Conservation (phyloP, 225 moss, liverwort and hornwort genomes). For the Marchantia polymorpha region DNA sequence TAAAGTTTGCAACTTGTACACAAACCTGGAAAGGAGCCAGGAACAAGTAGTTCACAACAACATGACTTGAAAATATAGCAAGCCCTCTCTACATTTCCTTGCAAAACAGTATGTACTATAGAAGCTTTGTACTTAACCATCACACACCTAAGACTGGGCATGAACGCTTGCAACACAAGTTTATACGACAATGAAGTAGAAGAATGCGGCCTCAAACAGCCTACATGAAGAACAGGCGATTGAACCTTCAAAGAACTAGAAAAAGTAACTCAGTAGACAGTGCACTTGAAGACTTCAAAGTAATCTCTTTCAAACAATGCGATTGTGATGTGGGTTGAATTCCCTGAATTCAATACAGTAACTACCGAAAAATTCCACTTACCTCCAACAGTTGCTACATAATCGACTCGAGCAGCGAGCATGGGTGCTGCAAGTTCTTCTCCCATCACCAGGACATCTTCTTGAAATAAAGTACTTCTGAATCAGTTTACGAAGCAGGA, state of each 20-base stretch:
- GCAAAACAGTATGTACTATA: no score
- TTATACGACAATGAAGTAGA: no score
- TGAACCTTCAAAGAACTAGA: neutral
- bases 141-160: no score
- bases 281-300: neutral
- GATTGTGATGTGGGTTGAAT: neutral
- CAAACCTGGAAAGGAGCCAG: no score
- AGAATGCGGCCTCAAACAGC: neutral
- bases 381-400: conserved; percentile 12
- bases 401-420: neutral
- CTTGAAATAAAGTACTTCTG: neutral
- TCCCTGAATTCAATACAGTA: neutral
- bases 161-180: no score
- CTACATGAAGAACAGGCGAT: neutral
- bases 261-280: neutral
- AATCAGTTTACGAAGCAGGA: conserved; percentile 4
- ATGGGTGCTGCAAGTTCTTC: conserved; percentile 10
- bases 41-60: no score
- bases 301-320: conserved; percentile 6
- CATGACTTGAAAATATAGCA: no score
- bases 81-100: no score
- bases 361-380: neutral
- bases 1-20: no score
- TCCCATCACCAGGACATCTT: neutral
- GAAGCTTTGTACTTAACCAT: no score